Conservation (phyloP, 805 yeast species). For the Priceomyces medius region DNA sequence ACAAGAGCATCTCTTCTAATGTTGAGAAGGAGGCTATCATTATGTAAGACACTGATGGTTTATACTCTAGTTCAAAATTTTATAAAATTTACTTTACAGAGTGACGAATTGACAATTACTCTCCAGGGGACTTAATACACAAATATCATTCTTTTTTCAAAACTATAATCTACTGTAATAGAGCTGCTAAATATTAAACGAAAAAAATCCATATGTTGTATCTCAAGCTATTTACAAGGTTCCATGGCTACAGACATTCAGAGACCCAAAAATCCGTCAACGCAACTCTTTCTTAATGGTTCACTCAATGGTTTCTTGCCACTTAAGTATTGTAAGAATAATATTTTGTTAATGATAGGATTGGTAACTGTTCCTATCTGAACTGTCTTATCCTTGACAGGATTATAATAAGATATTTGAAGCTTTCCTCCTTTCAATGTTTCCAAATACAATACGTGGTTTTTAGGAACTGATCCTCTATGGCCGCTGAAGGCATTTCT, state of each 20-base stretch:
- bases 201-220: too few species aligned
- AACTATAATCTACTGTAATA: too few species aligned
- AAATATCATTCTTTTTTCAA: background rate
- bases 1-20: conserved; percentile 92
- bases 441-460: conserved; percentile 64
- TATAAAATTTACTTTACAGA: conserved; percentile 4
- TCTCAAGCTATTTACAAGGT: too few species aligned
- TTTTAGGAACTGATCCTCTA: conserved; percentile 73
- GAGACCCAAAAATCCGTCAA: conserved; percentile 27
- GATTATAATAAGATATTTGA: conserved; percentile 25
- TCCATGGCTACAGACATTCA: too few species aligned
- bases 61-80: conserved; percentile 1
- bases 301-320: conserved; percentile 67
- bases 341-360: conserved; percentile 62
- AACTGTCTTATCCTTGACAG: conserved; percentile 19
- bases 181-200: too few species aligned
- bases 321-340: conserved; percentile 74
- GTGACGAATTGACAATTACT: background rate
- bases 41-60: conserved; percentile 56
- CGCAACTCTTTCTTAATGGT: conserved; percentile 46
- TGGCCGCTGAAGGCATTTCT: conserved; percentile 56
- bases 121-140: conserved; percentile 5
- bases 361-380: conserved; percentile 60
- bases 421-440: conserved; percentile 38
- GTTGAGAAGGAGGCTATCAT: conserved; percentile 98